Conservation (phyloP, 1,284 basidiomycete species). For the Trametes versicolor region DNA sequence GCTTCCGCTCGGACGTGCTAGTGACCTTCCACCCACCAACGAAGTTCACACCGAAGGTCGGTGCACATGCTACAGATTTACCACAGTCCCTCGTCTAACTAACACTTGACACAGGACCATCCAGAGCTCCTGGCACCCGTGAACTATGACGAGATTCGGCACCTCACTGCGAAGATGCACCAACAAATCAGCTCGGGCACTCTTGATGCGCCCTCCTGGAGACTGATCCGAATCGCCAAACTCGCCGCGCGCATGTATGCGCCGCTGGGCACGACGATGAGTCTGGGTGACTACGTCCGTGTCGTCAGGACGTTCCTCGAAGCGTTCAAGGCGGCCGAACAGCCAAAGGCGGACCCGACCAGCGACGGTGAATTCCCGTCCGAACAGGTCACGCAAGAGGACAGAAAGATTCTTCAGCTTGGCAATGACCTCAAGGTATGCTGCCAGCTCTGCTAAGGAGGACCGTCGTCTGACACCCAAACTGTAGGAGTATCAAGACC, state of each 20-base stretch:
- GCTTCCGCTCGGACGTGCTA: constrained; percentile 87
- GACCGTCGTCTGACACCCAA: neutral
- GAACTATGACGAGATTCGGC: constrained; percentile 66
- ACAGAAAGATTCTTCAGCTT: constrained; percentile 52
- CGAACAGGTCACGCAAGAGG: constrained; percentile 40
- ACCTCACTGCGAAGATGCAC: constrained; percentile 71
- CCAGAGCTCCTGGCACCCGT: constrained; percentile 77
- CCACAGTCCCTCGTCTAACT: constrained; percentile 8
- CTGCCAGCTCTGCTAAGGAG: neutral
- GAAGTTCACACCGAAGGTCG: constrained; percentile 69
- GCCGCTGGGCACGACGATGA: constrained; percentile 84
- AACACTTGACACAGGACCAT: constrained; percentile 56
- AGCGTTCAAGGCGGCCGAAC: constrained; percentile 65
- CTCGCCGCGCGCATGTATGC: constrained; percentile 83
- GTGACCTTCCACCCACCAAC: constrained; percentile 85
- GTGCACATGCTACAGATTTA: neutral
- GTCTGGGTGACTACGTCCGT: constrained; percentile 84
- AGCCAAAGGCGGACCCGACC: constrained; percentile 33
- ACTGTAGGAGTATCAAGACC: constrained; percentile 74
- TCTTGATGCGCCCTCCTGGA: constrained; percentile 86
- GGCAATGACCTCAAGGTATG: constrained; percentile 69
- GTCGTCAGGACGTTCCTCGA: constrained; percentile 78
- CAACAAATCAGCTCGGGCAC: constrained; percentile 78
- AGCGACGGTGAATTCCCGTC: constrained; percentile 41
- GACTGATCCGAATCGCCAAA: constrained; percentile 77